Base-by-base conservation (phyloP, 495 filamentous ascomycete genomes). In the Cercophora newfieldiana region DNA sequence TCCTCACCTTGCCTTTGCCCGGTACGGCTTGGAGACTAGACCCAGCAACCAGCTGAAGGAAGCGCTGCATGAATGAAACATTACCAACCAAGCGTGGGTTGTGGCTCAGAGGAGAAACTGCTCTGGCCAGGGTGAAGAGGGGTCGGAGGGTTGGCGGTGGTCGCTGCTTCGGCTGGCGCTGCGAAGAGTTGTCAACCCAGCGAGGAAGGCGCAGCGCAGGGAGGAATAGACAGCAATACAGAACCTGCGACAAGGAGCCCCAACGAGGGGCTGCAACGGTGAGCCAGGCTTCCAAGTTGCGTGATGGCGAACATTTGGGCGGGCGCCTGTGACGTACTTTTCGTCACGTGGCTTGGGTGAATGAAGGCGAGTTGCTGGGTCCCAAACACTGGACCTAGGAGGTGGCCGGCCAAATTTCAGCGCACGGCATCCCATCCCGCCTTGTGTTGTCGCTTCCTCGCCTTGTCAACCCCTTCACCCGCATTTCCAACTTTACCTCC, bases 401-500 rank as follows among this genome's bases (percentile, higher is more conserved):
- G 10, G 21, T 28, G 61, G 72, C 65, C 68, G 68, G 50, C 65
- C 67, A 61, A 71, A 71, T 70, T 73, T 75, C 61, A 70, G 63
- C 69, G 60, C 64, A 66, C 69, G 63, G 66, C 73, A 75, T 75
- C 73, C 73, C 73, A 75, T 75, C 73, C 73, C 73, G 73, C 73
- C 73, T 70, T 71, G 73, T 71, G 72, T 71, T 71, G 71, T 72
- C 69, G 67, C 61, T 72, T 69, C 70, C 72, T 71, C 70, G 68
- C 71, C 71, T 71, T 75, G 74, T 49, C 37, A 33, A 48, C 67
- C 61, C 72, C 74, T 71, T 71, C 71, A 75, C 69, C 73, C 73
- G 74, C 75, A 76, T 76, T 77, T 77, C 73, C 75, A 75, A 75
- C 75, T 77, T 70, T 71, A 68, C 75, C 69, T 65, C 74, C 70